phyloP scores from a whole-genome alignment of 2,329 filamentous ascomycete genomes.

The Neopestalotiopsis sp. region DNA sequence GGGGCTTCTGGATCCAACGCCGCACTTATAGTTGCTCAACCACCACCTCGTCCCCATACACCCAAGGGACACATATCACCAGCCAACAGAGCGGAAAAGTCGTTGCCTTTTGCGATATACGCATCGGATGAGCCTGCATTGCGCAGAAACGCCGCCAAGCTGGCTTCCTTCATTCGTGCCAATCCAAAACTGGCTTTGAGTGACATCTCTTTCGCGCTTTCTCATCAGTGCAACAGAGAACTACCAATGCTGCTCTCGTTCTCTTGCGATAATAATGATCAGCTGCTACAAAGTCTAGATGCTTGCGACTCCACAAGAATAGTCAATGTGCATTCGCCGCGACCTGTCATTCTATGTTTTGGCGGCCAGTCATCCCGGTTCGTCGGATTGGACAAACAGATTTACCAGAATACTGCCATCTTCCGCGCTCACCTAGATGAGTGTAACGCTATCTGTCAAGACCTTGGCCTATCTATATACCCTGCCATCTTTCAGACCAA shows the following conservation, averaged over 20 bases:
- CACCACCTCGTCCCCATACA: conserved; percentile 10
- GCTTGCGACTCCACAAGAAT: neutral
- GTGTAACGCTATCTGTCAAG: conserved; percentile 39
- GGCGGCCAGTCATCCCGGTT: conserved; percentile 38
- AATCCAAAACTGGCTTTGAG: neutral
- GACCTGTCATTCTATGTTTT: conserved; percentile 41
- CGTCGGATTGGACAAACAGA: conserved; percentile 34
- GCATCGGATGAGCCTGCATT: neutral
- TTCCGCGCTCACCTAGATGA: conserved; percentile 57
- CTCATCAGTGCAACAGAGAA: neutral
- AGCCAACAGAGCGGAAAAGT: neutral
- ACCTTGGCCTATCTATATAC: conserved; percentile 35
- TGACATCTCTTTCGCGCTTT: neutral
- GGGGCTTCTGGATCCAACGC: conserved; percentile 57
- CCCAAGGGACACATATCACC: neutral
- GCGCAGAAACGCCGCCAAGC: neutral
- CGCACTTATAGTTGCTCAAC: conserved; percentile 28
- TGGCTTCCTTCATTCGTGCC: neutral
- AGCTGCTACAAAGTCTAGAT: neutral
- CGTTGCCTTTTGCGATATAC: neutral
- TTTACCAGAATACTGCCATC: conserved; percentile 34
- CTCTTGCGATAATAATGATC: neutral
- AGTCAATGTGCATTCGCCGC: neutral
- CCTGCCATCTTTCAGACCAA: conserved; percentile 37
- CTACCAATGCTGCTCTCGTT: neutral